Base-by-base conservation (phyloP, 2,329 filamentous ascomycete species). In the Aureobasidium sp. region DNA sequence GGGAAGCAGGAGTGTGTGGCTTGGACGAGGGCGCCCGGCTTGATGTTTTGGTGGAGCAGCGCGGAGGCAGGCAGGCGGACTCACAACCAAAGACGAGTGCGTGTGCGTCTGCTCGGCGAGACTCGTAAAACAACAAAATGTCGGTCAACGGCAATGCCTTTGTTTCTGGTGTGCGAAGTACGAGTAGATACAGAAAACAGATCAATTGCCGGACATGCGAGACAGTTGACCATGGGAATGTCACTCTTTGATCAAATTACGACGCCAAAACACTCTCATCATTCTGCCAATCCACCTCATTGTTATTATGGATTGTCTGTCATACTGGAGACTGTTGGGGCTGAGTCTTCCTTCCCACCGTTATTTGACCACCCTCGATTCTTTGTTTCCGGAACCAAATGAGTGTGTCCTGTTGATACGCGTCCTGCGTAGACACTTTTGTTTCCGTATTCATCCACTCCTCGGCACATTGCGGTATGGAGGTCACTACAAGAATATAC, bases 401-500 rank as follows among this genome's bases (percentile, higher is more conserved):
- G 30, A 3, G 10, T 25, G 4, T 16, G 29, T 16, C 3, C 34
- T 39, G 4, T 11, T 11, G 34, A 51, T 29, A 34, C 34, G 47
- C 34, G 34, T 37, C 11, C n/a, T 13, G 27, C 6, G 3, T 16
- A 41, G 13, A 11, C 2, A 3, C 13, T 7, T 8, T n/a, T 21
- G 16, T 27, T 36, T 30, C 37, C 50, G 27, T 54, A 5, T 14
- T 9, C 14, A 25, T 54, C 37, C 25, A 54, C 36, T 30, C 50
- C 50, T 54, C 50, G 50, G 50, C 50, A 51, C 49, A 9, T 51
- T 51, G 21, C 32, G 49, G 29, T 13, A 11, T 51, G 49, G 49
- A 51, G 11, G 36, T 54, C 14, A 54, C 32, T 25, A n/a, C 50
- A 29, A 54, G 37, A 54, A 54, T 54, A 54, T 54, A 54, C 50